Base-by-base conservation (phyloP, 495 filamentous ascomycete species). In the Neurospora terricola region DNA sequence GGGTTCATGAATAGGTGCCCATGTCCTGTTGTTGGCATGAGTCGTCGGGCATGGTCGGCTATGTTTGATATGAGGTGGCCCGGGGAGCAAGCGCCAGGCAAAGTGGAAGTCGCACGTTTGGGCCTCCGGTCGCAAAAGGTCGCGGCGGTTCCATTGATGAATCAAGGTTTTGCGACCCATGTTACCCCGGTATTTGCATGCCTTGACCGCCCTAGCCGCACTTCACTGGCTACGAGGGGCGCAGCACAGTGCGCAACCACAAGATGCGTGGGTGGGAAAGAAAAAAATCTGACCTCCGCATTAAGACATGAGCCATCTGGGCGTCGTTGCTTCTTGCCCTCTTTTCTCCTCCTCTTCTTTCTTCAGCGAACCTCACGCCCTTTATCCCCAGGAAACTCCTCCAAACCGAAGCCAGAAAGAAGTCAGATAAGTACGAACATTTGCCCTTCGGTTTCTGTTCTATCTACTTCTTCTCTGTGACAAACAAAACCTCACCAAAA, bases 401-500 rank as follows among this genome's bases (percentile, higher is more conserved):
- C 75, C 70, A 73, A 72, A 80, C 70, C 34, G 42, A 76, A 70
- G 48, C 72, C 74, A 79, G 78, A 80, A 81, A 78, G 75, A 73
- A 78, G 80, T 76, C 72, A 79, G 76, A 80, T 78, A 75, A 79
- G 78, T 75, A 71, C 78, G 76, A 34, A 76, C 74, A 79, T 71
- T 72, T 72, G 69, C 76, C 73, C 77, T 62, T 72, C 77, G 77
- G 78, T 76, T 73, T 78, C 73, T 76, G 77, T 78, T 76, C 76
- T 59, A 36, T 80, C 78, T 76, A 72, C 76, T 77, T 78, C 77
- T 78, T 81, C 75, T 81, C 76, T 77, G 77, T 62, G 62, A 40
- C 37, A 75, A 74, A 74, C 75, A 78, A 84, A 84, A 84, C 79
- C 54, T 73, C 75, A 73, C 72, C 76, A 84, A 86, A 86, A 86